A percentile compares a stretch with the other conserved stretches of the same genome.
phyloP scores from a whole-genome alignment of 352 stramenopile genomes.

The Phytophthora melonis region DNA sequence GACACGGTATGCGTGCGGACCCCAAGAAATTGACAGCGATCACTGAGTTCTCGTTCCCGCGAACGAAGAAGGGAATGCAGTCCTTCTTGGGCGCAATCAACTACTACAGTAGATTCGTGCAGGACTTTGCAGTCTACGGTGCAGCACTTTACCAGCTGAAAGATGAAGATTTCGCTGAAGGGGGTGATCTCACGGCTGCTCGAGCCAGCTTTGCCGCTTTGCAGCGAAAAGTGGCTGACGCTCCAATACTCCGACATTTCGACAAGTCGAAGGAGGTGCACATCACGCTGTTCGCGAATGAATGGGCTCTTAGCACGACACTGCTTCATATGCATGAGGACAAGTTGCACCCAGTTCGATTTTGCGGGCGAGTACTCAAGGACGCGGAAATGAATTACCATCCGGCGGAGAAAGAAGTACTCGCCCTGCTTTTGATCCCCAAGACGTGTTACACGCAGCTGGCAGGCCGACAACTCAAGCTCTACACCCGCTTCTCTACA shows the following conservation, averaged over 20 bases:
- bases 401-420: slow-evolving; percentile 16
- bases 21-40: slow-evolving; percentile 22
- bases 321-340: slow-evolving; percentile 3
- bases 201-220: not conserved
- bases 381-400: slow-evolving; percentile 15
- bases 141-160: slow-evolving; percentile 26
- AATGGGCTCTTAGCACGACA: not conserved
- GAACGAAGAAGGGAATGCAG: slow-evolving; percentile 28
- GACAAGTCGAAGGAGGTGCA: not conserved
- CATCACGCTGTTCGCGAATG: not conserved
- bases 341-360: slow-evolving; percentile 17
- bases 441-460: slow-evolving; percentile 22
- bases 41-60: slow-evolving; percentile 12
- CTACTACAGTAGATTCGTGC: slow-evolving; percentile 43
- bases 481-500: slow-evolving; percentile 30
- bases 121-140: slow-evolving; percentile 29
- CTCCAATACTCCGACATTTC: not conserved
- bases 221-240: not conserved
- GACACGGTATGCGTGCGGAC: slow-evolving; percentile 14
- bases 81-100: slow-evolving; percentile 30
- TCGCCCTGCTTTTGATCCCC: slow-evolving; percentile 15
- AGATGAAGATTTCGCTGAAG: not conserved
- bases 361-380: slow-evolving; percentile 4
- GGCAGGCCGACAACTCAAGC: not conserved
- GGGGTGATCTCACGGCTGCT: not conserved